Base-by-base conservation (phyloP, 1,284 basidiomycete species). In the Cutaneotrichosporon daszewskae region DNA sequence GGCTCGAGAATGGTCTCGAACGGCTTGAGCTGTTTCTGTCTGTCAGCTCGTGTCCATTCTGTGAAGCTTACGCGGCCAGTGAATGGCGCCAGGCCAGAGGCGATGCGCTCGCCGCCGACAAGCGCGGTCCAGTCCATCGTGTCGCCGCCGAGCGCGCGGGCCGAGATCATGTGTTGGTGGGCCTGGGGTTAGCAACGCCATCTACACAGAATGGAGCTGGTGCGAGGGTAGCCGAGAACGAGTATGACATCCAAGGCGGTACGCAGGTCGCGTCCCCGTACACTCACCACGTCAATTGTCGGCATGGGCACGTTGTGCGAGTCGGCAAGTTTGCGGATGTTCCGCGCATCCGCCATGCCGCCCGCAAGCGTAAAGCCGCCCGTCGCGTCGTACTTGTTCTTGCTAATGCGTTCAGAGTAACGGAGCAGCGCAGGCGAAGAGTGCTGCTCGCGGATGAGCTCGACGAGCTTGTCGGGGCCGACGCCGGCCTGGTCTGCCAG, bases 361-460 rank as follows among this genome's bases (percentile, higher is more conserved):
- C 87, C 86, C 28, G 84, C 82, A 42, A 92, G 79, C n/a, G 82
- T 76, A 66, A 94, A 92, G n/a, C 88, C 90, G 29, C 75, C 75
- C 9, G 77, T 75, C 16, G 82, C 85, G 50, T 88, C 82, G 62
- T 90, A 92, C 27, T 79, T 73, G 69, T 87, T 75, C 32, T 65
- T 46, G 12, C 55, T 51, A 37, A 59, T 62, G 35, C 58, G 47
- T 41, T 57, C 55, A 6, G 64, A 54, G 42, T 60, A 57, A 25
- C 51, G 45, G 3, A 51, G 51, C 9, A 64, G 43, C 18, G 48
- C 32, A 22, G 63, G 62, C 12, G 61, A 61, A 20, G 50, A 46
- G 50, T 71, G 68, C 51, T 66, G 64, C 37, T 63, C 81, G 70
- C 80, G 77, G 49, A 87, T 75, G 18, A 83, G 74, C 33, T 75